A percentile compares a stretch with the other conserved stretches of the same genome.
These are phyloP conservation scores for Schizosaccharomyces osmophilus DNA, from an alignment of 805 yeast genomes.

Conservation along the genomic window DNA sequence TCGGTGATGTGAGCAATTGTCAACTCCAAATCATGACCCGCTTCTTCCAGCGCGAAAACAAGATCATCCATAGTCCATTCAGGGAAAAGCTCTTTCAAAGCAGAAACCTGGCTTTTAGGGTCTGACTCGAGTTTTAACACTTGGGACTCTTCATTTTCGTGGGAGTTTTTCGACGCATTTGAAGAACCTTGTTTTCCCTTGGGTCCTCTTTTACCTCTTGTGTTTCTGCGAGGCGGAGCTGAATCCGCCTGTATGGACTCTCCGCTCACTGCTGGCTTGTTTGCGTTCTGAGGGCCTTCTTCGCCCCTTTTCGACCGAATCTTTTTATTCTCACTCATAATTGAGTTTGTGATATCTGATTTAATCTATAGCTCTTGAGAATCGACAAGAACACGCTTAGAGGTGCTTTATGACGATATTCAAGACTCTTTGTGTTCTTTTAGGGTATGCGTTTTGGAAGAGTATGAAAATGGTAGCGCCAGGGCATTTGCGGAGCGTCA, in stretches of 20 bases:
- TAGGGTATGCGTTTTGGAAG: neutral
- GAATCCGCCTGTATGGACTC: neutral
- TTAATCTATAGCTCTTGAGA: neutral
- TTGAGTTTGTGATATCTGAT: neutral
- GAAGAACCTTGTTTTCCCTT: neutral
- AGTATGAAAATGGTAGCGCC: neutral
- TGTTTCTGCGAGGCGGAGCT: neutral
- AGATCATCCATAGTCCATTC: conserved; percentile 84
- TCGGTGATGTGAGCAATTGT: conserved; percentile 74
- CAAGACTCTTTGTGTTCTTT: neutral
- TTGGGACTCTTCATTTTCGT: neutral
- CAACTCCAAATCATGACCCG: conserved; percentile 42
- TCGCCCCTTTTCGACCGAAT: neutral
- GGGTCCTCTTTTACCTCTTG: neutral
- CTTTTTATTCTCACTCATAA: neutral
- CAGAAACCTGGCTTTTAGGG: neutral
- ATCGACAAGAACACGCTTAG: neutral
- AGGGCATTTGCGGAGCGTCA: no score
- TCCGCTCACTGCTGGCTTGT: neutral
- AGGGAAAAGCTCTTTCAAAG: conserved; percentile 63
- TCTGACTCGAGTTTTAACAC: neutral
- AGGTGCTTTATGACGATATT: neutral
- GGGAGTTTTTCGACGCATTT: neutral
- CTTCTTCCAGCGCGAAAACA: conserved; percentile 47
- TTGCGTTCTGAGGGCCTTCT: neutral